Base-by-base conservation (phyloP, 2,329 filamentous ascomycete genomes). In the Aureobasidium zeae region DNA sequence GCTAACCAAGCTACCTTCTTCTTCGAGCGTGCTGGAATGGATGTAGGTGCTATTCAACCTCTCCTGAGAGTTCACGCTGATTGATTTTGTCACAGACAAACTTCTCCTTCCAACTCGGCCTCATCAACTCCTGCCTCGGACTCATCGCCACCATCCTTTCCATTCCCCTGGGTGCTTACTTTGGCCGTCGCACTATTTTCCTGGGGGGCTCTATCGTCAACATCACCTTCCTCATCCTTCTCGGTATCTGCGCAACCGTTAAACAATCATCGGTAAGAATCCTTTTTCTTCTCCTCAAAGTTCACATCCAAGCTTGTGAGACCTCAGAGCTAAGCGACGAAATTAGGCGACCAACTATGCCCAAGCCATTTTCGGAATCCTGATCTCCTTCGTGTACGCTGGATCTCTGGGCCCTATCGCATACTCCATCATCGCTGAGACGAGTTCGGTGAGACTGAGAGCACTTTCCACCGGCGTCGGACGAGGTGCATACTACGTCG, bases 401-500 rank as follows among this genome's bases (percentile, higher is more conserved):
- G 59, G 78, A 12, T 75, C 74, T 51, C 75, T 74, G 16, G 78
- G 74, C 2, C 78, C 78, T 35, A 73, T 74, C 31, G 79, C 77
- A 9, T 82, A 73, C 71, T 73, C 77, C 61, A 77, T 81, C 52
- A 81, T 82, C 33, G 76, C 72, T 52, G 78, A 82, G 60, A 81
- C 78, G 2, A 79, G 77, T 0, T 65, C 77, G 37, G 71, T 81
- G 44, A 76, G 77, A 49, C 76, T 81, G 21, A 60, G 77, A 35
- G 73, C 77, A 33, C 63, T 81, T 13, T 81, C 73, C 3, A 81
- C 77, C 16, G 78, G 76, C 60, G 61, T 80, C 37, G 78, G 77
- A 56, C 77, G 78, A 56, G 77, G 62, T 42, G 62, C 67, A 11
- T 81, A 81, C 68, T 81, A 82, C 61, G 52, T 78, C 4, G 63